phyloP scores from a whole-genome alignment of 108 stramenopile species.

The Mediolabrus comicus region DNA sequence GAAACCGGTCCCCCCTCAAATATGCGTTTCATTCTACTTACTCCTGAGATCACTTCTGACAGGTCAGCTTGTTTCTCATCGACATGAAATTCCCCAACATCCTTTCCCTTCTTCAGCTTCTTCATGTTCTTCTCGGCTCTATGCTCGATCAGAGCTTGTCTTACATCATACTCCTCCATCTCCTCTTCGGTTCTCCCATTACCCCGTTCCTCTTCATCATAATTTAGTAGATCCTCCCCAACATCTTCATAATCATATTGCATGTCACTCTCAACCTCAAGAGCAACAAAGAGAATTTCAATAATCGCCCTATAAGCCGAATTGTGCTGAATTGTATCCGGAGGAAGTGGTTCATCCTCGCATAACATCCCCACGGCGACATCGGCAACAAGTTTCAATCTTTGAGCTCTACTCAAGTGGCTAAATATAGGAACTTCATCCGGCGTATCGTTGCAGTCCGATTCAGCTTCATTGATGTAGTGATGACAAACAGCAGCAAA shows the following conservation, averaged over 20 bases:
- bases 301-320: constrained; percentile 9
- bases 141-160: not conserved
- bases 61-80: not conserved
- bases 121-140: constrained; percentile 9
- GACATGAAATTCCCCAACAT: not conserved
- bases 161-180: not conserved
- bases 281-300: not conserved
- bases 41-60: not conserved
- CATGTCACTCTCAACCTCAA: not conserved
- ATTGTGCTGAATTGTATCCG: constrained; percentile 11
- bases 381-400: constrained; percentile 2
- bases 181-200: not conserved
- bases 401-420: constrained; percentile 1
- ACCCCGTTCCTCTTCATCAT: not conserved
- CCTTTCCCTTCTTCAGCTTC: constrained; percentile 1
- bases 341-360: constrained; percentile 12
- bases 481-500: constrained; percentile 12
- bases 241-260: not conserved
- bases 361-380: constrained; percentile 10
- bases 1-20: not conserved
- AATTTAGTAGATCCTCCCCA: not conserved
- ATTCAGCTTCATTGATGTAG: constrained; percentile 7
- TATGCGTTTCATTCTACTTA: not conserved
- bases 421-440: constrained; percentile 1
- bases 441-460: not conserved